Evolutionary conservation across 2,329 filamentous ascomycete species (phyloP), one percentile per base, ranked within the genome.

Genomic region (Fusarium begoniae): DNA sequence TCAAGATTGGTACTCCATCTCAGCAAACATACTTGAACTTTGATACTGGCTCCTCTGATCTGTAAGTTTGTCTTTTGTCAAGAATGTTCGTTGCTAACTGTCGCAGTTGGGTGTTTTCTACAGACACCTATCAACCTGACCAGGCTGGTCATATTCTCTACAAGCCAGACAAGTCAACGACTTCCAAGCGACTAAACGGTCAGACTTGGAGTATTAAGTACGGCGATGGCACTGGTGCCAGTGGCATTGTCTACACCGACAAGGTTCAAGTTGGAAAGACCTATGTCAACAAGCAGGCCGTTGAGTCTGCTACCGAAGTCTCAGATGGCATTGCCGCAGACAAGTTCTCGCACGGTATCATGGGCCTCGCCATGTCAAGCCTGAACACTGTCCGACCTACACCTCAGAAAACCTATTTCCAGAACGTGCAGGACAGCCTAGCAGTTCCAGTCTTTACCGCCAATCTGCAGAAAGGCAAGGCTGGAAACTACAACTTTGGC

Each of bases 21-120:
- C 90, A 91, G 75, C 88, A 84, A 7, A 79, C 94, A 71, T 87
- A 90, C 67, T 80, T 95, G 69, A 91, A 94, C 79, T 88, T 95
- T 69, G 93, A 95, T 74, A 95, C 93, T 20, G 83, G 83, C 8
- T 84, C 83, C 18, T 75, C 91, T 86, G 71, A 92, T 85, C 72
- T 84, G 82, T 83, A 77, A 78, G 81, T 65, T 26, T 11, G 8
- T n/a, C 12, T 4, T 15, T 20, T 2, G 2, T 15, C 1, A 24
- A 18, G 2, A 9, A 17, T 14, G 3, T 9, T 18, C 26, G 6
- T 32, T 28, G 32, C 72, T 72, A 54, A 63, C 58, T 26, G 86
- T 43, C 4, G 1, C n/a, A 87, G 93, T 82, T 94, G 92, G 92
- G 89, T 91, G 45, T 93, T 92, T 81, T 92, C 91, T 0, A 85